phyloP scores from a whole-genome alignment of 2,329 filamentous ascomycete genomes.

The Metarhizium robertsii region DNA sequence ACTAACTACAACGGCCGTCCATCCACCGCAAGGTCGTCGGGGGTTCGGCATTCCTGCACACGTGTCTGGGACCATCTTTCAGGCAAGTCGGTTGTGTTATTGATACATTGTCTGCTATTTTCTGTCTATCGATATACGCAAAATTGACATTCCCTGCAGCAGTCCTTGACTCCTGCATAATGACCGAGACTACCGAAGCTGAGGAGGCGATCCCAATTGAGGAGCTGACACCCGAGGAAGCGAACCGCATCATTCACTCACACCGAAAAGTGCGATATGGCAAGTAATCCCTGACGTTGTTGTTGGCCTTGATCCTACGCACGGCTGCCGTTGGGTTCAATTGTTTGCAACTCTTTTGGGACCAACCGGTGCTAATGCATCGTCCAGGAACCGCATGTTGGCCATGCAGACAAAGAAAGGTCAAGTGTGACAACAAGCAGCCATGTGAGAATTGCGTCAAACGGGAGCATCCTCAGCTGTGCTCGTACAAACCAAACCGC shows the following conservation, averaged over 20 bases:
- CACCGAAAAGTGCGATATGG: slow-evolving; percentile 61
- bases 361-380: background rate
- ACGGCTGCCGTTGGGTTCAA: background rate
- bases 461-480: slow-evolving; percentile 54
- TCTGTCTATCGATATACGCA: background rate
- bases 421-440: slow-evolving; percentile 61
- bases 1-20: background rate
- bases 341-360: background rate
- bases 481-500: slow-evolving; percentile 57
- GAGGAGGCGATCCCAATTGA: slow-evolving; percentile 39
- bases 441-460: slow-evolving; percentile 61
- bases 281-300: slow-evolving; percentile 26
- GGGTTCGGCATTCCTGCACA: background rate
- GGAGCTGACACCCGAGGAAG: slow-evolving; percentile 55
- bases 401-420: slow-evolving; percentile 59
- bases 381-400: slow-evolving; percentile 51
- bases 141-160: background rate
- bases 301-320: background rate
- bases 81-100: background rate
- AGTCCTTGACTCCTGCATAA: slow-evolving; percentile 12
- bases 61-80: background rate
- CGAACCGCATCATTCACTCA: slow-evolving; percentile 59
- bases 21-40: background rate
- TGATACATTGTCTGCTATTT: background rate
- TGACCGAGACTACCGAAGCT: slow-evolving; percentile 35